Percentiles rank a stretch among this genome's conserved stretches.
Conservation (phyloP, 495 filamentous ascomycete genomes). For the Aspergillus homomorphus region DNA sequence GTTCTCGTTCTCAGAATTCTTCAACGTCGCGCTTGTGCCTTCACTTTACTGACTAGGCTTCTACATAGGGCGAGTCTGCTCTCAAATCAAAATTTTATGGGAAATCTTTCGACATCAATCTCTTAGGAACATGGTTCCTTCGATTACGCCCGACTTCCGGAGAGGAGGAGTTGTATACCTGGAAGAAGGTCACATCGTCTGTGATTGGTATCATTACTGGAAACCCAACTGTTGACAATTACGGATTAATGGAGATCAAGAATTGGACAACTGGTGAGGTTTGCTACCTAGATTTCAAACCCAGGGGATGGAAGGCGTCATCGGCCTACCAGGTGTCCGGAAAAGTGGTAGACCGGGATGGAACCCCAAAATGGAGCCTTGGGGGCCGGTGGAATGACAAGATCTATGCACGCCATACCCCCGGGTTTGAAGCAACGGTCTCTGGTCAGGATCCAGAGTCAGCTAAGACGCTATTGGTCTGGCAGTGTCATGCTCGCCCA, state of each 20-base stretch:
- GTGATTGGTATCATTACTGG: constrained; percentile 98
- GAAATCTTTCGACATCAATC: constrained; percentile 95
- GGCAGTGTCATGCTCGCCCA: constrained; percentile 82
- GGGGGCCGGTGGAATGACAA: constrained; percentile 97
- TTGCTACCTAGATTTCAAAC: constrained; percentile 90
- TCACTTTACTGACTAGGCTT: background rate
- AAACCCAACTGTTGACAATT: constrained; percentile 95
- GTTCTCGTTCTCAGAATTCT: constrained; percentile 9
- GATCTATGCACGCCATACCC: constrained; percentile 89
- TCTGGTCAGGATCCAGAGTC: constrained; percentile 52
- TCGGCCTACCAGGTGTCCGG: constrained; percentile 85
- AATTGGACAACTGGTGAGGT: constrained; percentile 94
- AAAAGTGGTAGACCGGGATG: constrained; percentile 71
- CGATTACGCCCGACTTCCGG: constrained; percentile 75
- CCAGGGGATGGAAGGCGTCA: constrained; percentile 89
- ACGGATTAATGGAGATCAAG: constrained; percentile 94
- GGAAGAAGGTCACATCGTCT: constrained; percentile 99
- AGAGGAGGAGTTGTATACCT: constrained; percentile 89
- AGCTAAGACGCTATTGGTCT: constrained; percentile 79
- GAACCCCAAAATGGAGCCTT: constrained; percentile 77
- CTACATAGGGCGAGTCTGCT: constrained; percentile 78
- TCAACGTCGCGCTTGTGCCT: no score
- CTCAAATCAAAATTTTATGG: constrained; percentile 98
- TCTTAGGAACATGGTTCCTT: constrained; percentile 95
- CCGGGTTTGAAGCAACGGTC: constrained; percentile 77